These are phyloP conservation scores for Pseudozyma flocculosa DNA, from an alignment of 1,284 basidiomycete genomes.

Conservation along the genomic window DNA sequence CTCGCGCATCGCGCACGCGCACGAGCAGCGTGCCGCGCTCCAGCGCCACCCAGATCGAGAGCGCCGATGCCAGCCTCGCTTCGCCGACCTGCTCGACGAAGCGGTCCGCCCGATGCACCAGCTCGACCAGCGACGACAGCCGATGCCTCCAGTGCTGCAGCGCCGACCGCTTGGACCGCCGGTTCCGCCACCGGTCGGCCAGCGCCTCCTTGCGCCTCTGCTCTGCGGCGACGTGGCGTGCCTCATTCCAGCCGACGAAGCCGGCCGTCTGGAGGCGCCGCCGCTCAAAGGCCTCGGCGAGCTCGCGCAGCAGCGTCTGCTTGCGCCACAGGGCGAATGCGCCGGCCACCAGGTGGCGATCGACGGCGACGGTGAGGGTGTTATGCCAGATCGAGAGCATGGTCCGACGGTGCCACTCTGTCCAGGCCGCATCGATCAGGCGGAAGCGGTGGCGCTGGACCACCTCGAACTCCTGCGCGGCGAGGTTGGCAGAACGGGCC, in stretches of 20 bases:
- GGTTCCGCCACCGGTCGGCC: constrained; percentile 25
- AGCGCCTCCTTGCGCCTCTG: constrained; percentile 25
- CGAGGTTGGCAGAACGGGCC: not conserved
- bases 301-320: constrained; percentile 14
- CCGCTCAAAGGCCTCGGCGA: constrained; percentile 21
- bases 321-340: constrained; percentile 16
- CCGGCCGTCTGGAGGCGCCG: constrained; percentile 24
- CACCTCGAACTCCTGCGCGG: not conserved
- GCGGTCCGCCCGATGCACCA: constrained; percentile 8
- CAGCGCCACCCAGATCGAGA: constrained; percentile 13
- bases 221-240: not conserved
- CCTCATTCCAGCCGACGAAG: constrained; percentile 17
- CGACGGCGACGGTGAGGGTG: not conserved
- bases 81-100: not conserved
- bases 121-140: not conserved
- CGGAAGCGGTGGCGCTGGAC: not conserved
- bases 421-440: not conserved
- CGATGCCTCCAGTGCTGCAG: constrained; percentile 10
- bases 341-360: constrained; percentile 7
- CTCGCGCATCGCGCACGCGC: constrained; percentile 5
- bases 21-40: constrained; percentile 13
- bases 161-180: constrained; percentile 14
- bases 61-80: not conserved
- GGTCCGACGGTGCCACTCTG: not conserved
- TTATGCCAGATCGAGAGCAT: not conserved